Evolutionary conservation across 768 basidiomycete genomes (phyloP).

Genomic region (Tremella yokohamensis): DNA sequence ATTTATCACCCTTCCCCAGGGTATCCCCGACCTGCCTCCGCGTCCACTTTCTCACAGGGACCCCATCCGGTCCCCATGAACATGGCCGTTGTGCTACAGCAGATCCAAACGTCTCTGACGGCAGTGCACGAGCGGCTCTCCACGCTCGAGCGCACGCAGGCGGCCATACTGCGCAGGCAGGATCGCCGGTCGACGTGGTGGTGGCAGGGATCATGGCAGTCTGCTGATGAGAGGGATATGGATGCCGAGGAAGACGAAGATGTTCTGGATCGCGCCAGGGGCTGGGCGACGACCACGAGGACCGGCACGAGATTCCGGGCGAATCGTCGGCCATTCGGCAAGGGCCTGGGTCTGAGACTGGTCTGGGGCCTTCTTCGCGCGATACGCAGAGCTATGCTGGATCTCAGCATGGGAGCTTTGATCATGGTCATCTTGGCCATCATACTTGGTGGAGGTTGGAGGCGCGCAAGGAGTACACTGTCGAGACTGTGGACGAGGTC

Average conservation of each 20-base stretch:
- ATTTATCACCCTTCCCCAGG: not conserved
- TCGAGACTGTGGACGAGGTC: slow-evolving; percentile 17
- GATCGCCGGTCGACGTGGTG: slow-evolving; percentile 31
- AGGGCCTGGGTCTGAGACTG: slow-evolving; percentile 22
- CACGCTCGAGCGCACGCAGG: slow-evolving; percentile 40
- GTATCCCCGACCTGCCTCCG: slow-evolving; percentile 25
- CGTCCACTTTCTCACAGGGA: slow-evolving; percentile 30
- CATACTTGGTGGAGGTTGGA: slow-evolving; percentile 30
- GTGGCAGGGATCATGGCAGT: slow-evolving; percentile 9
- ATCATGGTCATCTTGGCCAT: slow-evolving; percentile 28
- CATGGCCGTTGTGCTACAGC: slow-evolving; percentile 34
- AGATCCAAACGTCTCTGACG: slow-evolving; percentile 45
- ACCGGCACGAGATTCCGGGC: not conserved
- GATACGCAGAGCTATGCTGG: slow-evolving; percentile 35
- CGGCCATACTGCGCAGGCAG: slow-evolving; percentile 30
- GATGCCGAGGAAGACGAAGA: slow-evolving; percentile 26
- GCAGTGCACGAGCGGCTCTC: slow-evolving; percentile 44
- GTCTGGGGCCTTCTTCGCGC: slow-evolving; percentile 30
- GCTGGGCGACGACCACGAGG: not conserved
- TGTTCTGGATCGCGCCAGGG: not conserved
- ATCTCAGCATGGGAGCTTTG: slow-evolving; percentile 33
- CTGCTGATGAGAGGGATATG: slow-evolving; percentile 30
- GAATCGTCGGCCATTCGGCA: slow-evolving; percentile 1
- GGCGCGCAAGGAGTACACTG: slow-evolving; percentile 23
- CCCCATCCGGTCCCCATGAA: slow-evolving; percentile 19